These are phyloP conservation scores for Luffa acutangula DNA, from an alignment of 306 rosid species.

Conservation along the genomic window DNA sequence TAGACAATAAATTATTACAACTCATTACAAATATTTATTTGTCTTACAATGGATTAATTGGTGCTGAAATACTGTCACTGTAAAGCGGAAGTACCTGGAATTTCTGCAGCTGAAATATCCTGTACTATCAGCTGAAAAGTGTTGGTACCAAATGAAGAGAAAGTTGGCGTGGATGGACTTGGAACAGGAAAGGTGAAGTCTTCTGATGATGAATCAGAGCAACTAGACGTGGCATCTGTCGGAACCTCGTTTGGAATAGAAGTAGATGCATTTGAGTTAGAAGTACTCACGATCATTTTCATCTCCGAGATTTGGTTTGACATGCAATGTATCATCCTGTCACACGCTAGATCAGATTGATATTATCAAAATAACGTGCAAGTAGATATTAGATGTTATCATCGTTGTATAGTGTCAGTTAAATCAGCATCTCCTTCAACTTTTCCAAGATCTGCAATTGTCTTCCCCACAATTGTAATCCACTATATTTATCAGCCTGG, in stretches of 20 bases:
- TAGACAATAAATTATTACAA: background rate
- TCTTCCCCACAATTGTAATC: background rate
- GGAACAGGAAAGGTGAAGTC: conserved; percentile 64
- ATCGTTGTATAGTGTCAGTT: background rate
- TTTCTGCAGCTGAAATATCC: conserved; percentile 59
- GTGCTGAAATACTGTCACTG: background rate
- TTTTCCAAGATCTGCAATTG: background rate
- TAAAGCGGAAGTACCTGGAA: conserved; percentile 31
- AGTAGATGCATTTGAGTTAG: conserved; percentile 56
- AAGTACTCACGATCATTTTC: conserved; percentile 52
- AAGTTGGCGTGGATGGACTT: conserved; percentile 24
- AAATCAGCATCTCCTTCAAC: background rate
- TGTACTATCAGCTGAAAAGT: conserved; percentile 45
- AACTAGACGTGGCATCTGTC: conserved; percentile 47
- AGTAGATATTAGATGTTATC: conserved; percentile 15
- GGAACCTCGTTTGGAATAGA: conserved; percentile 39
- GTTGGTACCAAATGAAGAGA: conserved; percentile 26
- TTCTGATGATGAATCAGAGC: conserved; percentile 74
- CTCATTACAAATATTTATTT: background rate
- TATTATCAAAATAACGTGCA: conserved; percentile 44
- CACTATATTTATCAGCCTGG: background rate
- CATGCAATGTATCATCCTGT: conserved; percentile 90
- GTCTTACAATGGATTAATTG: background rate
- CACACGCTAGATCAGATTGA: conserved; percentile 70
- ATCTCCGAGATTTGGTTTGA: conserved; percentile 79